Conservation (phyloP, 2,329 filamentous ascomycete genomes). For the Aurifilum marmelostoma region DNA sequence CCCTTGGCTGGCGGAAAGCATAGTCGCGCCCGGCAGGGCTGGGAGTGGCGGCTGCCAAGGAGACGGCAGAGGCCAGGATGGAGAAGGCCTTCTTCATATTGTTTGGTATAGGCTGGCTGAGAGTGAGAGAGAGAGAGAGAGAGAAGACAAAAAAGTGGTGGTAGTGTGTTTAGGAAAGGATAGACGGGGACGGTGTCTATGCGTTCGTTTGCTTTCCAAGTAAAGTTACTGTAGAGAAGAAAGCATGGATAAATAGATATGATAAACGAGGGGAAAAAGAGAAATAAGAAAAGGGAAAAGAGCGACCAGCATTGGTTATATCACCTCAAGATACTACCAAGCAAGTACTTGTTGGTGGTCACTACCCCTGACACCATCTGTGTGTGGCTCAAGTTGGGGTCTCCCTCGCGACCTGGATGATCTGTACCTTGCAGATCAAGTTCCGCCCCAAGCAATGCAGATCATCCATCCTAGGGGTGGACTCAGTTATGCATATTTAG, state of each 20-base stretch:
- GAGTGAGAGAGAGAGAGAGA: not conserved
- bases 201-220: no score
- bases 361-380: conserved; percentile 17
- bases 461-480: conserved; percentile 10
- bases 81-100: conserved; percentile 20
- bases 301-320: conserved; percentile 10
- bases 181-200: not conserved
- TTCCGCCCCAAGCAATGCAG: conserved; percentile 14
- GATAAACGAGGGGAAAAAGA: not conserved
- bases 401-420: not conserved
- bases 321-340: not conserved
- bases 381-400: conserved; percentile 10
- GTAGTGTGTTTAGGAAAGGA: not conserved
- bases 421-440: conserved; percentile 22
- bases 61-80: conserved; percentile 20
- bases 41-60: conserved; percentile 24
- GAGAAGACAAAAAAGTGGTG: not conserved
- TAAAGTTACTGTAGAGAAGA: not conserved
- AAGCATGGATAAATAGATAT: not conserved
- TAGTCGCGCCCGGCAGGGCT: conserved; percentile 1
- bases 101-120: not conserved
- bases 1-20: not conserved
- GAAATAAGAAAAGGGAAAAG: not conserved
- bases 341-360: not conserved
- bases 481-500: conserved; percentile 14